Evolutionary conservation across 495 filamentous ascomycete species (phyloP), one percentile per base, ranked within the genome.

Genomic region (Lepraria neglecta): DNA sequence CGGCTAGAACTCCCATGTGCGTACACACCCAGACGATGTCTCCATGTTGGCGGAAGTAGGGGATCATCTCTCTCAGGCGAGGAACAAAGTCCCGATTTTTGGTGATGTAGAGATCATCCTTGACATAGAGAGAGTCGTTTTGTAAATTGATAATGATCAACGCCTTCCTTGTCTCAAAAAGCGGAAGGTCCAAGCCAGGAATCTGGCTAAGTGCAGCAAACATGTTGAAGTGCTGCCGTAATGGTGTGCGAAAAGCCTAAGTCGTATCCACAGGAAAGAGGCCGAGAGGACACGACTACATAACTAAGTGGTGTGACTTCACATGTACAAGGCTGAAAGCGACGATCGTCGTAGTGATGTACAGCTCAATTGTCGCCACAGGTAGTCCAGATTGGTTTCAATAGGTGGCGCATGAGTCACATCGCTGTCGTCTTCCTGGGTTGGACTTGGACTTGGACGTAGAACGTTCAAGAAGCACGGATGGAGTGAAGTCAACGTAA

Each of bases 1-100:
- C 30, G 28, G 61, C 27, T 43, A 47, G 10, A 45, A 67, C 63
- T 17, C 60, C 65, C 61, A 68, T 92, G 58, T 87, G 80, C 60
- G 87, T 90, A 42, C 86, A 87, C 43, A 95, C 82, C 91, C 92
- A 97, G 69, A 97, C 85, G 56, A 97, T 79, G 69, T 92, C 88
- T 56, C 90, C 90, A 28, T 77, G 74, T 15, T 82, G 82, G 54
- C 94, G 89, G 68, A 98, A 97, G 28, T 78, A 76, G 12, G 82
- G 83, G 30, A 84, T 82, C 7, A 98, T 76, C 2, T 78, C 71
- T 11, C 84, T 78, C 35, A 91, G 81, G 3, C 78, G 80, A 28
- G 87, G 80, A 24, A 94, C 70, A 56, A 91, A 89, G 15, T 85
- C 83, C 10, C 81, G 74, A 21, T 84, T 82, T 47, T 83, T 80